Evolutionary conservation across 768 basidiomycete genomes (phyloP), one percentile per base, ranked within the genome.

Genomic region (Myochromella boudieri): DNA sequence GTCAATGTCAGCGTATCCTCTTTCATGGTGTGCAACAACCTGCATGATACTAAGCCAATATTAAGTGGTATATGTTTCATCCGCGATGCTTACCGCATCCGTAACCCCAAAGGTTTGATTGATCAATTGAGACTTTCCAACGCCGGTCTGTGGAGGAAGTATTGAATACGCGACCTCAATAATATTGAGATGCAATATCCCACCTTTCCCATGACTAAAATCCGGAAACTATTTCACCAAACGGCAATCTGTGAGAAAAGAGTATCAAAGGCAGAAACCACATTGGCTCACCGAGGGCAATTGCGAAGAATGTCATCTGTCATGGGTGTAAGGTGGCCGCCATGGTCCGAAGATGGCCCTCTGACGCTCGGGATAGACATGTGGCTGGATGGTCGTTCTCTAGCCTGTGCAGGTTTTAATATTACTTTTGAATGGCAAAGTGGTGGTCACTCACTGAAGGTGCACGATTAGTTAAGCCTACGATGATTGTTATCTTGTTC

Each of bases 201-300:
- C 25, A 61, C 62, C 63, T 65, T 62, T 38, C 62, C 62, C 24
- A 60, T 57, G 6, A 63, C 56, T 2, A 63, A 51, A 20, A 63
- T 59, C n/a, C 62, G 54, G 36, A 62, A 58, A 9, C 57, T 63
- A 27, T 29, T n/a, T n/a, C n/a, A n/a, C n/a, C n/a, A n/a, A 32
- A 36, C 12, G 6, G n/a, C 5, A 15, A 11, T 33, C 31, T 6
- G 20, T 26, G n/a, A 17, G 21, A 10, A 12, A 12, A 24, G 12
- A 25, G 11, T 11, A 22, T 24, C 10, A n/a, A 12, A 3, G n/a
- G n/a, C 1, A 20, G 20, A 29, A 20, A 15, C n/a, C 11, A 41
- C 11, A 21, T n/a, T 6, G 22, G 15, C 44, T 41, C 32, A 51
- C 55, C 44, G 32, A 26, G 52, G 55, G n/a, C 55, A 53, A 4